phyloP scores from a whole-genome alignment of 345 rosid species.

The Hibiscus tridactylites region DNA sequence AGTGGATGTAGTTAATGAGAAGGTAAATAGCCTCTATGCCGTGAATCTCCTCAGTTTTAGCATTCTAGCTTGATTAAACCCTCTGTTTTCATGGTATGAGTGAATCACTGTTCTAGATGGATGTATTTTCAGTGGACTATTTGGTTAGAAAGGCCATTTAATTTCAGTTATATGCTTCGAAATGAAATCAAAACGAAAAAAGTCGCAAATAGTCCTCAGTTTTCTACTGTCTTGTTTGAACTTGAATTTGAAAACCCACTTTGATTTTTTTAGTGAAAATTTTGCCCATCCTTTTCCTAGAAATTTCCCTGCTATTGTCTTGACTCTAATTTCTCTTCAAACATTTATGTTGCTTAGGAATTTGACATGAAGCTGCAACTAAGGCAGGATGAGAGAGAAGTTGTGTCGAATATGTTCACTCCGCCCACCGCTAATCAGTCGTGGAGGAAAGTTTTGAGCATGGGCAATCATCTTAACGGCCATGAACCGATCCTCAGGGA shows the following conservation, averaged over 20 bases:
- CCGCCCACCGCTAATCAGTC: constrained; percentile 78
- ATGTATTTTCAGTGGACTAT: neutral
- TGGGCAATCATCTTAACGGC: constrained; percentile 94
- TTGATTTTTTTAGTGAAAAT: neutral
- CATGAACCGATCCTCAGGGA: constrained; percentile 87
- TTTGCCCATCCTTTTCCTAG: neutral
- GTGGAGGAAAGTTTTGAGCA: constrained; percentile 94
- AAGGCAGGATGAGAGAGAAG: constrained; percentile 45
- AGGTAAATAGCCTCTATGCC: constrained; percentile 24
- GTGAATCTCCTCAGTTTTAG: neutral
- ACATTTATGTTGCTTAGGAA: constrained; percentile 36
- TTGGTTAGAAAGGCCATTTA: neutral
- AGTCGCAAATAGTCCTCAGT: neutral
- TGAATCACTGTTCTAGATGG: neutral
- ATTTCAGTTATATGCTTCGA: neutral
- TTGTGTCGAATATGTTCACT: constrained; percentile 60
- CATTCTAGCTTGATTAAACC: neutral
- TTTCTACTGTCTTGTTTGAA: neutral
- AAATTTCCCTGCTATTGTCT: neutral
- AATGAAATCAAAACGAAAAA: neutral
- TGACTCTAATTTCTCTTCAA: constrained; percentile 5
- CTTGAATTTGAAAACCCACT: neutral
- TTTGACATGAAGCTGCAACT: constrained; percentile 50
- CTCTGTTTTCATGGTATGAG: neutral
- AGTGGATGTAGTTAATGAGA: constrained; percentile 23